These are phyloP conservation scores for Punica granatum DNA, from an alignment of 345 rosid genomes.

Conservation along the genomic window DNA sequence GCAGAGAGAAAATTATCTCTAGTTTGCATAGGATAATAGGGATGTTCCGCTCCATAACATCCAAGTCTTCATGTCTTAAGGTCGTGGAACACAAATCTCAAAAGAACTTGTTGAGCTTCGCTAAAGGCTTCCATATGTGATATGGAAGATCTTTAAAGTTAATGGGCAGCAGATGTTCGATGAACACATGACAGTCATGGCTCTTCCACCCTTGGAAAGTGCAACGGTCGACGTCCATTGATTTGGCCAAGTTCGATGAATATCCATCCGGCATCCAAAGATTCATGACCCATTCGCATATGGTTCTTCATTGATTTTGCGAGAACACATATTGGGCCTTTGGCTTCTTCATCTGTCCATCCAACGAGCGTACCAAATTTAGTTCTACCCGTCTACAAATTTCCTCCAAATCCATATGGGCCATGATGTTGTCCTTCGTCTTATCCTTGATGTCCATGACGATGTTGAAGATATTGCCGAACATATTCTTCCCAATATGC, in stretches of 20 bases:
- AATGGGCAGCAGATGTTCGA: not conserved
- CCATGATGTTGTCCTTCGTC: not conserved
- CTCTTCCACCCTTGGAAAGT: not conserved
- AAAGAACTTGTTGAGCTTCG: not conserved
- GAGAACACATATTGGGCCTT: not conserved
- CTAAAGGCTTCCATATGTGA: not conserved
- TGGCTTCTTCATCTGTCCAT: not conserved
- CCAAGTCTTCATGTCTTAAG: not conserved
- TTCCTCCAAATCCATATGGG: not conserved
- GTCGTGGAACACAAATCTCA: not conserved
- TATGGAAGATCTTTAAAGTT: not conserved
- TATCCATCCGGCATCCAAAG: not conserved
- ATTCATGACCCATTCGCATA: not conserved
- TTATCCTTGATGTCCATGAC: not conserved
- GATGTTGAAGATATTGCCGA: not conserved
- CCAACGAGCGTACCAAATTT: not conserved
- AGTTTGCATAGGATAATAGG: not conserved
- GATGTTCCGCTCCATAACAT: not conserved
- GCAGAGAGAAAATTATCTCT: not conserved
- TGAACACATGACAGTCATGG: not conserved
- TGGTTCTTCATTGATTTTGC: not conserved
- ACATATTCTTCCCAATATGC: not conserved
- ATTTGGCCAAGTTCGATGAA: too few species aligned
- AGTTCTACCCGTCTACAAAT: not conserved
- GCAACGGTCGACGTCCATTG: not conserved